A percentile compares a stretch with the other conserved stretches of the same genome.
These are phyloP conservation scores for Parachlorella kessleri DNA, from an alignment of 139 green algal genomes.

Conservation along the genomic window DNA sequence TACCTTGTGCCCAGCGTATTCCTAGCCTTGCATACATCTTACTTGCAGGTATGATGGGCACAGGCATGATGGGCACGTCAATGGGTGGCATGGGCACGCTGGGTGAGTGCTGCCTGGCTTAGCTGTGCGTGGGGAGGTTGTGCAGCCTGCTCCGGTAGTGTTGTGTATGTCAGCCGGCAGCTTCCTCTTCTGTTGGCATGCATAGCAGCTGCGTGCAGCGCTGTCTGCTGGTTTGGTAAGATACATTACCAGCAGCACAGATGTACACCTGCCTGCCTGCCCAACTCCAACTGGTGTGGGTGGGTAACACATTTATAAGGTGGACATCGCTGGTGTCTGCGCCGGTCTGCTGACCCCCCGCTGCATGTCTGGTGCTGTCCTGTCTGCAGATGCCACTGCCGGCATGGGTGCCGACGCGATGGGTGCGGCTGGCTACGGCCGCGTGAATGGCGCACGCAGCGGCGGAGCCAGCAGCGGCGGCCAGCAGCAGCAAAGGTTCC, in stretches of 20 bases:
- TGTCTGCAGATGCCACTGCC: neutral
- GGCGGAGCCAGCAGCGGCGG: neutral
- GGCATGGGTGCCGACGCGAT: slow-evolving; percentile 3
- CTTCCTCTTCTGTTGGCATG: neutral
- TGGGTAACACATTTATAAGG: too few relatives aligned
- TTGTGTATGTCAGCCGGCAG: neutral
- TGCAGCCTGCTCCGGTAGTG: neutral
- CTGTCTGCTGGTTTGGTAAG: too few relatives aligned
- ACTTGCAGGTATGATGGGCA: neutral
- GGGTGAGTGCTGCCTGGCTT: neutral
- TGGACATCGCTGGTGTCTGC: too few relatives aligned
- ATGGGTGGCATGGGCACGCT: slow-evolving; percentile 9
- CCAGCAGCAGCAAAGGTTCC: slow-evolving; percentile 17
- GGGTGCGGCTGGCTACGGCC: slow-evolving; percentile 2
- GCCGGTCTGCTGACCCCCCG: too few relatives aligned
- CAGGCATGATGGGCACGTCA: neutral
- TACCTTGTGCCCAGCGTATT: too few relatives aligned
- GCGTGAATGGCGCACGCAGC: neutral
- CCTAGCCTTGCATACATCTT: neutral
- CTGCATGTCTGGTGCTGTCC: neutral
- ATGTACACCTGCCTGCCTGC: too few relatives aligned
- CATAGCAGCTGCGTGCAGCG: too few relatives aligned
- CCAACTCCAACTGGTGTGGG: too few relatives aligned
- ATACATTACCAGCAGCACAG: too few relatives aligned
- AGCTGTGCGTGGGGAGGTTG: neutral